Evolutionary conservation across 805 yeast genomes (phyloP).

Genomic region (Komagataella phaffii): DNA sequence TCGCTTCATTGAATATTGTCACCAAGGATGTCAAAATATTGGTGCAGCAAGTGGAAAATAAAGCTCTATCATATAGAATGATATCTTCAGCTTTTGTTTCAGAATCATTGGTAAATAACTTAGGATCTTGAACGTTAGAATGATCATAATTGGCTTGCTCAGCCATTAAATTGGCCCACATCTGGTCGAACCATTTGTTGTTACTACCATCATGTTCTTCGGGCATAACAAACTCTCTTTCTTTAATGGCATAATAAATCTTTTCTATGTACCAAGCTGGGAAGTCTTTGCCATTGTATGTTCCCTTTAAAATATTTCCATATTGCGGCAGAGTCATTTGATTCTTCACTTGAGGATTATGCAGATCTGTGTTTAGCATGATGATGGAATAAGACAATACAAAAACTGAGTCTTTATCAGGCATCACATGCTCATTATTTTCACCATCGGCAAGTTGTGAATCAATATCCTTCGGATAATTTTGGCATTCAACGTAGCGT

Average conservation of each 20-base stretch:
- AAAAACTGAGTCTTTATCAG: slow-evolving; percentile 79
- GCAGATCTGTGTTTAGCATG: slow-evolving; percentile 87
- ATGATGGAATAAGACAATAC: slow-evolving; percentile 85
- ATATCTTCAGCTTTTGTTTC: slow-evolving; percentile 7
- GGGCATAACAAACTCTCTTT: slow-evolving; percentile 90
- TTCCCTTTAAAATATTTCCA: slow-evolving; percentile 67
- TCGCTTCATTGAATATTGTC: slow-evolving; percentile 72
- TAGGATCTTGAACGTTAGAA: not conserved
- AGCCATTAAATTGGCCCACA: slow-evolving; percentile 60
- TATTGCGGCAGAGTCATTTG: slow-evolving; percentile 86
- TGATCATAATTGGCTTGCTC: slow-evolving; percentile 22
- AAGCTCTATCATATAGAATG: slow-evolving; percentile 53
- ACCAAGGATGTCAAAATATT: slow-evolving; percentile 62
- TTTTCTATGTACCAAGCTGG: slow-evolving; percentile 76
- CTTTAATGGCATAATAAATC: slow-evolving; percentile 69
- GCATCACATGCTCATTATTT: slow-evolving; percentile 37
- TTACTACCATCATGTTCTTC: slow-evolving; percentile 93
- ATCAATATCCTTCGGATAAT: slow-evolving; percentile 5
- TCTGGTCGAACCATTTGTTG: slow-evolving; percentile 73
- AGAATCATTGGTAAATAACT: not conserved
- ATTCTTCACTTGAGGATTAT: slow-evolving; percentile 82
- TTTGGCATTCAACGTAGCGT: slow-evolving; percentile 59
- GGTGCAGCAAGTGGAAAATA: slow-evolving; percentile 53
- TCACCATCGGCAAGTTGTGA: slow-evolving; percentile 12
- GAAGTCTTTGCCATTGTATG: slow-evolving; percentile 62